Conservation (phyloP, 805 yeast species). For the Phaffomyces opuntiae region DNA sequence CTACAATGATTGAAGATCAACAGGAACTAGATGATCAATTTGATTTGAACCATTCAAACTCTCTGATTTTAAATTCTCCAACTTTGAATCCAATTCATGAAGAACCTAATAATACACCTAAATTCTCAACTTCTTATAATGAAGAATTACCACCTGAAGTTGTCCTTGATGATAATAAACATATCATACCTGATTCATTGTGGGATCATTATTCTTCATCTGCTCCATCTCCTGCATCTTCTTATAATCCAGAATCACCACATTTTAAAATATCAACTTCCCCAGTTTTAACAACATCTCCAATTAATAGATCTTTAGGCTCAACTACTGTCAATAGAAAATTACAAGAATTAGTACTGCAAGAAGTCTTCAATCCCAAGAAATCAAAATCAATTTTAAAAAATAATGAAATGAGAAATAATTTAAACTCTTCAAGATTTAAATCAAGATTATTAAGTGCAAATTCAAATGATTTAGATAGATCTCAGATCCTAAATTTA, state of each 20-base stretch:
- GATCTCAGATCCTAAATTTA: conserved; percentile 10
- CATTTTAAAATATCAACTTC: conserved; percentile 2
- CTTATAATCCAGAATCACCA: conserved; percentile 25
- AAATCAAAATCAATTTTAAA: conserved; percentile 6
- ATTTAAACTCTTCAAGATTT: conserved; percentile 8
- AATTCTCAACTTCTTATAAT: conserved; percentile 16
- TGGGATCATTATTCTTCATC: conserved; percentile 54
- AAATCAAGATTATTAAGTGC: conserved; percentile 18
- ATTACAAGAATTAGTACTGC: conserved; percentile 60
- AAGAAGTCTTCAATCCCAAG: conserved; percentile 62
- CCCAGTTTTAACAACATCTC: neutral
- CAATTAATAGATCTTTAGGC: conserved; percentile 30
- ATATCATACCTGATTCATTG: conserved; percentile 79
- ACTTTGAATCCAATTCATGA: conserved; percentile 13
- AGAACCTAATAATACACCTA: conserved; percentile 7
- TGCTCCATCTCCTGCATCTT: conserved; percentile 33
- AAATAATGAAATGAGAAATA: conserved; percentile 1
- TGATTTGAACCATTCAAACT: neutral
- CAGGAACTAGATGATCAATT: no score
- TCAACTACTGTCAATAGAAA: conserved; percentile 67
- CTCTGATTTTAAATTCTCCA: conserved; percentile 13
- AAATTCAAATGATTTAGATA: conserved; percentile 17
- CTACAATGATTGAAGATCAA: conserved; percentile 24
- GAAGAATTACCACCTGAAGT: conserved; percentile 62
- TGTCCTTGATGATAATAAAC: conserved; percentile 84